Percentiles rank a stretch among this genome's conserved stretches.
Conservation (phyloP, 2,329 filamentous ascomycete genomes). For the Microascus cirrosus region DNA sequence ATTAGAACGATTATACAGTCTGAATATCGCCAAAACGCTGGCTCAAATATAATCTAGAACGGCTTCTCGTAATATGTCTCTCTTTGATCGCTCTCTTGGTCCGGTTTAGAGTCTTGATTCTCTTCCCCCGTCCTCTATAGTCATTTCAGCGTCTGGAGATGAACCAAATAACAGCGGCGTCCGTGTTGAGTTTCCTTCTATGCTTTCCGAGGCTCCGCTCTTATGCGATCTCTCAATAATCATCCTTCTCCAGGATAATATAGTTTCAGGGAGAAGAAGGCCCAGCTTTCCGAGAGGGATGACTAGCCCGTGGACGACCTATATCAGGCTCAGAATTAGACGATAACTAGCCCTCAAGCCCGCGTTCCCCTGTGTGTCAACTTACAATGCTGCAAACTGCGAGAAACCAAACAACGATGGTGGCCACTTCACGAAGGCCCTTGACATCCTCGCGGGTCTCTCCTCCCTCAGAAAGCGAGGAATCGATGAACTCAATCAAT, state of each 20-base stretch:
- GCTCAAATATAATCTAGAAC: not conserved
- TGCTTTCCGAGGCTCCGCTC: not conserved
- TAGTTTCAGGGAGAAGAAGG: constrained; percentile 23
- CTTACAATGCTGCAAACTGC: constrained; percentile 72
- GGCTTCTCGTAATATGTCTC: not conserved
- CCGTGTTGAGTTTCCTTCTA: not conserved
- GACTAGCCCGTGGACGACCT: constrained; percentile 71
- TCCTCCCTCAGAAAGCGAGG: constrained; percentile 31
- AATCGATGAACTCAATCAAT: constrained; percentile 59
- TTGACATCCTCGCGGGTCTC: constrained; percentile 53
- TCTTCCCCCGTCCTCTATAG: not conserved
- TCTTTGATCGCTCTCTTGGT: not conserved
- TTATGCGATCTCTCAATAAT: not conserved
- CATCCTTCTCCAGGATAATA: not conserved
- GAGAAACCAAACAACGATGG: constrained; percentile 77
- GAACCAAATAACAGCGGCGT: not conserved
- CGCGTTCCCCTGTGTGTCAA: constrained; percentile 10
- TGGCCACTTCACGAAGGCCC: constrained; percentile 53
- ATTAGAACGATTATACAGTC: not conserved
- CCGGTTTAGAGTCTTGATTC: not conserved
- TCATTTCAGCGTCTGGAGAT: not conserved
- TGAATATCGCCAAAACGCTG: not conserved
- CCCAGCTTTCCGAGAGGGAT: constrained; percentile 65
- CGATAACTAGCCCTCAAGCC: constrained; percentile 1
- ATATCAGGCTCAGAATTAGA: constrained; percentile 7